Evolutionary conservation across 176 grass and related monocot genomes (phyloP).

Genomic region (Oryza brachyantha): DNA sequence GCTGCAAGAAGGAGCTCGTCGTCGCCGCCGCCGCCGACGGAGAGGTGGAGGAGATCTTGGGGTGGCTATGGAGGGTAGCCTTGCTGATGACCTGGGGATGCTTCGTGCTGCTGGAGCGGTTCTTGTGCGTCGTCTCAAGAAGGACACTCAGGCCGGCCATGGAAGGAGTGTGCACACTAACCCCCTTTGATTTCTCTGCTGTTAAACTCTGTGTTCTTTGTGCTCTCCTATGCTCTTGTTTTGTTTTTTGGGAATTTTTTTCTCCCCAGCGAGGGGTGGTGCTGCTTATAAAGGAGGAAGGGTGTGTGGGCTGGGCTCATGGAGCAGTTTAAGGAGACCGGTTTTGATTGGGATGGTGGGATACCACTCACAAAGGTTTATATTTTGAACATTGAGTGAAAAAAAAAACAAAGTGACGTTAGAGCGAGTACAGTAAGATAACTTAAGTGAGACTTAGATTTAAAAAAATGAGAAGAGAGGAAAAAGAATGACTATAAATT

Average conservation of each 20-base stretch:
- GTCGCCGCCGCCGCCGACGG: not conserved
- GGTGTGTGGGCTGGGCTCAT: not conserved
- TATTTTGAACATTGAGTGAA: not conserved
- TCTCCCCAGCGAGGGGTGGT: not conserved
- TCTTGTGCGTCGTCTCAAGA: slow-evolving; percentile 39
- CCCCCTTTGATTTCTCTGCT: not conserved
- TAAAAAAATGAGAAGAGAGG: too few relatives aligned
- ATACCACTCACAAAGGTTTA: not conserved
- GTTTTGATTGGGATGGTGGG: not conserved
- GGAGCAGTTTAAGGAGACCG: not conserved
- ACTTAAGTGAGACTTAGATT: too few relatives aligned
- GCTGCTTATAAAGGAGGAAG: slow-evolving; percentile 12
- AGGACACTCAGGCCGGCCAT: slow-evolving; percentile 64
- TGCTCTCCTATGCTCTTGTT: not conserved
- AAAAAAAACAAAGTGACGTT: too few relatives aligned
- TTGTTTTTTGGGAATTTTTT: not conserved
- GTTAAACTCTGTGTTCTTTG: not conserved
- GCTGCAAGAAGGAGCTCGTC: slow-evolving; percentile 42
- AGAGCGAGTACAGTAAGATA: too few relatives aligned
- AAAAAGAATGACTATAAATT: too few relatives aligned
- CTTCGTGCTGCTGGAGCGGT: not conserved
- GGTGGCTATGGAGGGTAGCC: slow-evolving; percentile 28
- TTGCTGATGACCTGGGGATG: slow-evolving; percentile 47
- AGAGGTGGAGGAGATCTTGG: not conserved
- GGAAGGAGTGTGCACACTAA: not conserved